Percentiles rank a stretch among this genome's conserved stretches.
phyloP scores from a whole-genome alignment of 352 stramenopile genomes.

The Aphanomyces invadans region DNA sequence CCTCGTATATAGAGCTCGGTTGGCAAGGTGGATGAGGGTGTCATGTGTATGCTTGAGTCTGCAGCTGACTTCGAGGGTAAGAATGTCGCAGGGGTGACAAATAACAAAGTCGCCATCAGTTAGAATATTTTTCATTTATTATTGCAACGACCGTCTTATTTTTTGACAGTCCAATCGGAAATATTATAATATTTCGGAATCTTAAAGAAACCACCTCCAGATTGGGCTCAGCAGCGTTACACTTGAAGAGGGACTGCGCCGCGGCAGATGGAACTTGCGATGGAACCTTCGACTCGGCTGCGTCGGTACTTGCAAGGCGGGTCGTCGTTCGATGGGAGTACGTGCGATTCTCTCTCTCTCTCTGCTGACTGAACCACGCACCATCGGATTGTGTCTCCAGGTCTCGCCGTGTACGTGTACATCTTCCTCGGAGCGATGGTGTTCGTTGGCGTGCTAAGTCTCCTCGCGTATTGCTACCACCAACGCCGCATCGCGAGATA shows the following conservation, averaged over 20 bases:
- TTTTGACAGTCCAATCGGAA: background rate
- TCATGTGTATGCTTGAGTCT: no score
- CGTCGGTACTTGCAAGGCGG: background rate
- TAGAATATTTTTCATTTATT: background rate
- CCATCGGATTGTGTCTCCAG: background rate
- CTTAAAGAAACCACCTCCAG: background rate
- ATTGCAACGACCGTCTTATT: no score
- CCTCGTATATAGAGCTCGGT: no score
- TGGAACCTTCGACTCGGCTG: background rate
- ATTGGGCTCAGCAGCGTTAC: slow-evolving; percentile 1
- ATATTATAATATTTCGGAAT: background rate
- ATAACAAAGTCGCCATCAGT: background rate
- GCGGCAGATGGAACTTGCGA: background rate
- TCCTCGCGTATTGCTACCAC: slow-evolving; percentile 60
- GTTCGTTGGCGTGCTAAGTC: slow-evolving; percentile 31
- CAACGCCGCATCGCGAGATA: slow-evolving; percentile 50
- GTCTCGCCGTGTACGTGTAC: slow-evolving; percentile 48
- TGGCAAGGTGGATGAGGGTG: no score
- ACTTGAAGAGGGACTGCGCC: background rate
- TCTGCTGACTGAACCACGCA: background rate
- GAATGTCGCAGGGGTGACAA: background rate
- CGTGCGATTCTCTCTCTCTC: background rate
- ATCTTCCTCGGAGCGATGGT: slow-evolving; percentile 63
- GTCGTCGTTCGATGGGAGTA: slow-evolving; percentile 8
- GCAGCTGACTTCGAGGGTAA: no score